Base-by-base conservation (phyloP, 208 protist species). In the Histomonas meleagridis region DNA sequence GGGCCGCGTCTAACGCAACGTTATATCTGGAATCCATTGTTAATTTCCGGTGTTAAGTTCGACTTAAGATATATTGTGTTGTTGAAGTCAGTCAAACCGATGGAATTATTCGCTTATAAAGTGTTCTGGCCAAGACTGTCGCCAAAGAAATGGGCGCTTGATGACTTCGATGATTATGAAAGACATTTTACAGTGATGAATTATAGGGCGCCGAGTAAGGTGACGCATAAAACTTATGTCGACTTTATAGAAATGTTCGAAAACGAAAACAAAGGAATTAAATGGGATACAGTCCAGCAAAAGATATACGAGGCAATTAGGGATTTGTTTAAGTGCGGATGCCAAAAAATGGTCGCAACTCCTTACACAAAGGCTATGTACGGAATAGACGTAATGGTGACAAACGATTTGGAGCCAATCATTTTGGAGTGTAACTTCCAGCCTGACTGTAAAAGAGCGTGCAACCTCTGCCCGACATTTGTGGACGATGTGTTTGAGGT, bases 351-450 rank as follows among this genome's bases (percentile, higher is more conserved):
- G 76, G 32, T 86, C 12, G 46, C 43, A 38, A 51, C 23, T 43
- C 46, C 76, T 57, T 86, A 86, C 35, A 86, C 76, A 18, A 86
- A 86, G 26, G 76, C 40, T 32, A 86, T 86, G 76, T 86, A 86
- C 46, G 76, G 76, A n/a, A 46, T 86, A 38, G 76, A 86, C 46
- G 23, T 32, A 26, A 86, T 86, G 76, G 55, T 86, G 5, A 86
- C 76, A 18, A 86, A 86, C 3, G 76, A 86, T 49, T 55, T 38
- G 4, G 46, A 86, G 26, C 76, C 76, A 38, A 46, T 86, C 4
- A 86, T 86, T 49, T n/a, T 86, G 0, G 76, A 86, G 38, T 86
- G 76, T 49, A 86, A 86, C 26, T 86, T 86, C 46, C 76, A 86
- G 26, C 76, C 76, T 18, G 76, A 86, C 18, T 86, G 76, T 26